A percentile compares a stretch with the other conserved stretches of the same genome.
phyloP scores from a whole-genome alignment of 768 basidiomycete species.

The Hypsizygus marmoreus region DNA sequence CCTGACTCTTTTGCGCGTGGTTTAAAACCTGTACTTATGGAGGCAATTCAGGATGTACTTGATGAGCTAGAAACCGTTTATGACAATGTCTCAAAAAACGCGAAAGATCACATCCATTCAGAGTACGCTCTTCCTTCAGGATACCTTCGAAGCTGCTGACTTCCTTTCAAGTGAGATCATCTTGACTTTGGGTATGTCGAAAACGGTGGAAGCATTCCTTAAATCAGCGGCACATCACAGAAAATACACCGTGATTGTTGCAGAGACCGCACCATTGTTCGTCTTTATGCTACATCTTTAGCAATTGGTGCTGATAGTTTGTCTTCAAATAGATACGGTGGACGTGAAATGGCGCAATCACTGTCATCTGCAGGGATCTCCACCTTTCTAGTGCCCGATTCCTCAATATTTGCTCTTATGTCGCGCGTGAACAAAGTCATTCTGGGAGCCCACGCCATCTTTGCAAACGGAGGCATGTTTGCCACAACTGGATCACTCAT shows the following conservation, averaged over 20 bases:
- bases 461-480: slow-evolving; percentile 96
- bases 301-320: slow-evolving; percentile 5
- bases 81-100: slow-evolving; percentile 91
- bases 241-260: slow-evolving; percentile 95
- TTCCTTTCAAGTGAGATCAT: slow-evolving; percentile 75
- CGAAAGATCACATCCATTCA: slow-evolving; percentile 96
- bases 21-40: slow-evolving; percentile 92
- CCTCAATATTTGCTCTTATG: slow-evolving; percentile 93
- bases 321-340: slow-evolving; percentile 66
- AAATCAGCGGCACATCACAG: slow-evolving; percentile 87
- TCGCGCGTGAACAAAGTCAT: slow-evolving; percentile 97
- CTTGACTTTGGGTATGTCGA: slow-evolving; percentile 90
- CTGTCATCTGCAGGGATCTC: slow-evolving; percentile 83
- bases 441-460: slow-evolving; percentile 91
- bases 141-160: slow-evolving; percentile 1
- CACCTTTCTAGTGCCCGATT: slow-evolving; percentile 96
- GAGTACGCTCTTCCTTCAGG: slow-evolving; percentile 60
- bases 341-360: slow-evolving; percentile 81
- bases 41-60: slow-evolving; percentile 94
- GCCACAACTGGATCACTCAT: slow-evolving; percentile 84
- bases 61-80: slow-evolving; percentile 97
- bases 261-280: slow-evolving; percentile 92
- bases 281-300: slow-evolving; percentile 31
- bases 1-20: slow-evolving; percentile 76
- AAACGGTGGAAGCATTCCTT: slow-evolving; percentile 91